Evolutionary conservation across 2,329 filamentous ascomycete species (phyloP), one percentile per base, ranked within the genome.

Genomic region (Chaetomiaceae sp.): DNA sequence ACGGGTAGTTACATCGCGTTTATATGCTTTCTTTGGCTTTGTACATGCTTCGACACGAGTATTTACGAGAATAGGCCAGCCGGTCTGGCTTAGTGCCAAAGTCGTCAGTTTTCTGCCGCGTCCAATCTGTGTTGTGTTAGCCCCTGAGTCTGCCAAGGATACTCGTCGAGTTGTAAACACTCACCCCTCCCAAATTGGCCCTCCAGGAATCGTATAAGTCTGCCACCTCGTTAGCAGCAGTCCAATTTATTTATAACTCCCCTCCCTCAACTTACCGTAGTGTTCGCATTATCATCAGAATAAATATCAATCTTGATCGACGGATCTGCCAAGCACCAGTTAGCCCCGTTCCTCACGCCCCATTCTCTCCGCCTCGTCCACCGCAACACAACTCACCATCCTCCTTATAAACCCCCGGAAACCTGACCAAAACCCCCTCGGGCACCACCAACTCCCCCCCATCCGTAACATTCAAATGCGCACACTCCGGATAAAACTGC

Each of bases 401-500:
- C 8, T 59, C 55, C 9, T 59, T 56, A 50, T 71, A 71, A 2
- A 58, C 63, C 4, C 69, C 69, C 0, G 68, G 69, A 47, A 71
- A 70, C 53, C 52, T 65, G 19, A 59, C 63, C 42, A 65, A 48
- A 39, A 62, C 68, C 33, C 63, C 61, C 12, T 54, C 44, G 6
- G 62, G 56, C 14, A 66, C 65, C 5, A 66, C 30, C 14, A 58
- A 61, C 1, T 58, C 60, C 0, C 64, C 68, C 0, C 41, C 56
- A 3, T 66, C 65, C 1, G 58, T 61, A 12, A 72, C 56, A 30
- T 70, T 67, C 21, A 71, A 55, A 49, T 70, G 67, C 3, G 66
- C 68, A 46, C 69, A 72, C 53, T 70, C 65, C 17, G 66, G 66
- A 44, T 69, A 71, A 57, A 71, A 74, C 60, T 75, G 72, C 6